A percentile compares a stretch with the other conserved stretches of the same genome.
phyloP scores from a whole-genome alignment of 1,284 basidiomycete genomes.

The Ustilago xerochloae region DNA sequence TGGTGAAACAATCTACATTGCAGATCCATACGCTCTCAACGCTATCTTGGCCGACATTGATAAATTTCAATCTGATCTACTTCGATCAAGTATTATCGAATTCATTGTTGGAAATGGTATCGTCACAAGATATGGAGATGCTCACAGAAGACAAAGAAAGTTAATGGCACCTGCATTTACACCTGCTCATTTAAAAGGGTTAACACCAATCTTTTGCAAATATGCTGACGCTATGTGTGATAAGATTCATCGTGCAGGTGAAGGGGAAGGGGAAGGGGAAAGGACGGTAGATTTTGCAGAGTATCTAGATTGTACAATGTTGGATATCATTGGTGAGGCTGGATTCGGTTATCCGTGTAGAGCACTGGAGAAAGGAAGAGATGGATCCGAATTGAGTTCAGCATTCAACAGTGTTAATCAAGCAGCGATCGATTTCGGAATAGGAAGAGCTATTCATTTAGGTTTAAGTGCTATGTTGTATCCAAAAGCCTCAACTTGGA shows the following conservation, averaged over 20 bases:
- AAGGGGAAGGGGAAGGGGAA: background rate
- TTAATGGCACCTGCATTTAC: constrained; percentile 59
- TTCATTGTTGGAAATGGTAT: constrained; percentile 49
- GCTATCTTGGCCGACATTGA: constrained; percentile 40
- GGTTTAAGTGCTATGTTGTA: constrained; percentile 33
- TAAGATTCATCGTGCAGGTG: constrained; percentile 29
- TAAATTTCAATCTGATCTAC: constrained; percentile 31
- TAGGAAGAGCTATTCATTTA: constrained; percentile 29
- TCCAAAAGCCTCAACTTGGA: constrained; percentile 33
- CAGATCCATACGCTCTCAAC: constrained; percentile 38
- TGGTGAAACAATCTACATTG: constrained; percentile 27
- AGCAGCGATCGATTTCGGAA: constrained; percentile 45
- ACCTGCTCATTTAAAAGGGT: constrained; percentile 40
- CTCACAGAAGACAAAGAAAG: constrained; percentile 47
- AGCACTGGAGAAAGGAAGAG: constrained; percentile 49
- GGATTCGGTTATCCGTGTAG: constrained; percentile 61
- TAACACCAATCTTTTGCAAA: constrained; percentile 42
- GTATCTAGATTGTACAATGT: constrained; percentile 54
- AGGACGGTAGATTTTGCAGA: constrained; percentile 46
- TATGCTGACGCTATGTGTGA: constrained; percentile 48
- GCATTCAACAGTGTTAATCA: constrained; percentile 47
- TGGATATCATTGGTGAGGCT: constrained; percentile 65
- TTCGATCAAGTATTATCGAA: constrained; percentile 37
- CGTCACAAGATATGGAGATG: constrained; percentile 36
- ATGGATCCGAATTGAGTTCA: constrained; percentile 27